Evolutionary conservation across 2,329 filamentous ascomycete species (phyloP), one percentile per base, ranked within the genome.

Genomic region (Epichloe gansuensis): DNA sequence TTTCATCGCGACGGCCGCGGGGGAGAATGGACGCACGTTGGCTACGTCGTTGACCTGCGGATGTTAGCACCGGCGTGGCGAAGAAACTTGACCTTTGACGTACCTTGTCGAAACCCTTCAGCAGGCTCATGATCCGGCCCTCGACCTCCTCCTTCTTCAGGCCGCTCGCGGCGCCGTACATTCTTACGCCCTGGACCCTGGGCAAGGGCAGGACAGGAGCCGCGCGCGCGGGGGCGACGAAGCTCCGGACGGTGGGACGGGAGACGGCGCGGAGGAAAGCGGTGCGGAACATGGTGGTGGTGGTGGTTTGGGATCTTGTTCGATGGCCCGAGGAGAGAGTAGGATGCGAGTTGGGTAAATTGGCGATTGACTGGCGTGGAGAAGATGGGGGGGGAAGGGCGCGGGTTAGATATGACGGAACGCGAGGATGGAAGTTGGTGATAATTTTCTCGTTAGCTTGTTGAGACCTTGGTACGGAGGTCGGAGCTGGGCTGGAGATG

Each of bases 41-140:
- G 67, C 66, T 54, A 76, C 72, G 64, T 85, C 80, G 70, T 82
- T 80, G 72, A 89, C 85, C 85, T 88, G 67, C 48, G 55, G 48
- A 21, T 35, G 52, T 54, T 21, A 60, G 55, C 58, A 57, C 15
- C 8, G 28, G 28, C 8, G 3, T 31, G 28, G 17, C 17, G 17
- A 21, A 21, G 17, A 21, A 21, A 21, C 17, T 21, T 21, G 17
- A 21, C 17, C 17, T 21, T 21, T 21, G 17, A 46, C 48, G 21
- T 35, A 72, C 69, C 86, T 98, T 98, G 77, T 98, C 93, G 70
- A 97, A 98, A 71, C 91, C 91, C 75, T 90, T 86, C 72, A 98
- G 73, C 65, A 98, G 77, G 72, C 89, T 87, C 70, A 95, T 80
- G 78, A 97, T 96, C 68, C 91, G 83, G 56, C 88, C 88, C 75